Base-by-base conservation (phyloP, 768 basidiomycete species). In the Rhodosporidiobolus odoratus region DNA sequence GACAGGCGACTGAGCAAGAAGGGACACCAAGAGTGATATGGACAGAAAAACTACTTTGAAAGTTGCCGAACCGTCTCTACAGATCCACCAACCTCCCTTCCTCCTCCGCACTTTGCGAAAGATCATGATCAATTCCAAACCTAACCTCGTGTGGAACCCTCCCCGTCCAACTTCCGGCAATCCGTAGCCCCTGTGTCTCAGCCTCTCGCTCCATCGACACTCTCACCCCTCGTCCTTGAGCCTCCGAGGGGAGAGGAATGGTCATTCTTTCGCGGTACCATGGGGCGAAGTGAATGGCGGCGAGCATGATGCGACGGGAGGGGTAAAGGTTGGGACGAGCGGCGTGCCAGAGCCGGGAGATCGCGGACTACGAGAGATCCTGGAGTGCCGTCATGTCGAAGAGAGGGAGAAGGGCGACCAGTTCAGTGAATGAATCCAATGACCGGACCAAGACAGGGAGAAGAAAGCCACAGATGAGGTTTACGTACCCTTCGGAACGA, bases 331-430 rank as follows among this genome's bases (percentile, higher is more conserved):
- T 56, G 35, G 54, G 54, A 3, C 35, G 34, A 37, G 34, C 54
- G 54, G 54, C 34, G 54, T 56, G 54, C 54, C 54, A 60, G 58
- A 60, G n/a, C 17, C 58, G 58, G 41, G n/a, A 47, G 40, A 41
- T 60, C 58, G 40, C 58, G 58, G 40, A 60, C 21, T 8, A 60
- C 40, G 58, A 60, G 40, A 16, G 58, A 60, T n/a, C 58, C 58
- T 43, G 23, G 15, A 7, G 13, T 2, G 58, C 48, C 35, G 54
- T 7, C 4, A 23, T 4, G 27, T 30, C 21, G n/a, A 30, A 30
- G 21, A 30, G 27, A 10, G 52, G n/a, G 52, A 12, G 52, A 30
- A 30, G 19, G 52, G 48, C 10, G 12, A 25, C 8, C 48, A 23
- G n/a, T 10, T 25, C 48, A 50, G 48, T 43, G 48, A 23, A 23